Base-by-base conservation (phyloP, 75 land plant genomes). In the Selaginella moellendorffii region DNA sequence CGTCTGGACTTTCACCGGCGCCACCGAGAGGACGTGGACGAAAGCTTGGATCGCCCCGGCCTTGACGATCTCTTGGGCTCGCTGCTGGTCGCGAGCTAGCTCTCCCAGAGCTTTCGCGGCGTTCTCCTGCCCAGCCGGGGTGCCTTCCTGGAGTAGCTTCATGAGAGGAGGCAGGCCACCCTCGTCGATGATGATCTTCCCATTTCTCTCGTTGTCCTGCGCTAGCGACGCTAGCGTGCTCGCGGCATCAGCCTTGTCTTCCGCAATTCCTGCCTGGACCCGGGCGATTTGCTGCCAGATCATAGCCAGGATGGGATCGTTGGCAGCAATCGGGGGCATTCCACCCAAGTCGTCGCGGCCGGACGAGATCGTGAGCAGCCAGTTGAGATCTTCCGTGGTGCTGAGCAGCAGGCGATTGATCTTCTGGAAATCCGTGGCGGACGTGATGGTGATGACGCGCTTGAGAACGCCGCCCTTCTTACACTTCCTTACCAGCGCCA, bases 321-420 rank as follows among this genome's bases (percentile, higher is more conserved):
- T 83, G 69, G 81, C 74, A 0, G 87, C 91, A 27, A 86, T 86
- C 10, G 96, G 96, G 0, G 96, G 85, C 5, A 90, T 67, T 1
- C 80, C 69, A 0, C 70, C 72, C 26, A 54, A 80, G 9, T 26
- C 66, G 1, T 24, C 61, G 14, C 69, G 84, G 28, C 68, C 26
- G 1, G 73, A 54, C 26, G 90, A 81, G 29, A 85, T 30, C 10
- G 66, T 70, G 24, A 90, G 76, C 2, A 90, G 71, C 97, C 97
- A 87, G 0, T 30, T 65, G 36, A 83, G 72, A 64, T 90, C 87
- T 0, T 76, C 83, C 23, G 71, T 62, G 1, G 97, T 76, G 64
- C 74, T 69, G 0, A 86, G 91, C 19, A 90, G 65, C 18, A 70
- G 62, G 2, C 24, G 0, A 1, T 54, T 30, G 26, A 78, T 63